Evolutionary conservation across 139 green algal species (phyloP), one percentile per base, ranked within the genome.

Genomic region (Diplosphaera chodatii): DNA sequence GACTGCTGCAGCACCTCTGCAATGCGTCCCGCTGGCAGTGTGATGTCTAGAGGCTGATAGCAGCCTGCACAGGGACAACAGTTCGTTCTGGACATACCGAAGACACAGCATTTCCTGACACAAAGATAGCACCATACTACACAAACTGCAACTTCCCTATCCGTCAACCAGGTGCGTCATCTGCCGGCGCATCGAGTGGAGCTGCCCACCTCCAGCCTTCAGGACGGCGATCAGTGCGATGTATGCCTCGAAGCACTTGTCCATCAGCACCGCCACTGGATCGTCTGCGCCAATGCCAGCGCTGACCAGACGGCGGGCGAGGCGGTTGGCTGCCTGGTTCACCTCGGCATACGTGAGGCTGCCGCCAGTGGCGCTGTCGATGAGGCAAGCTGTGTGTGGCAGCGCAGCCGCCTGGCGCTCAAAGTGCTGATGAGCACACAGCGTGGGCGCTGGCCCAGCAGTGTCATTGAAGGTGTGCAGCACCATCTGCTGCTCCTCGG

Each of bases 91-190:
- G n/a, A n/a, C n/a, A n/a, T n/a, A n/a, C n/a, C n/a, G n/a, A n/a
- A n/a, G n/a, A n/a, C n/a, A n/a, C n/a, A n/a, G n/a, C n/a, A n/a
- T n/a, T n/a, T n/a, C n/a, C n/a, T n/a, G n/a, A n/a, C n/a, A n/a
- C n/a, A n/a, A n/a, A n/a, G n/a, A n/a, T n/a, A n/a, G n/a, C n/a
- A n/a, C n/a, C n/a, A n/a, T n/a, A n/a, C n/a, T n/a, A n/a, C n/a
- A n/a, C n/a, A n/a, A n/a, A n/a, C n/a, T n/a, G n/a, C n/a, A n/a
- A n/a, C n/a, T n/a, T n/a, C n/a, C n/a, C n/a, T n/a, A n/a, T n/a
- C n/a, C n/a, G 63, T 87, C 87, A 8, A 31, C 27, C 21, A 83
- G 80, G 72, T 88, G 79, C 73, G 89, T 75, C n/a, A n/a, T n/a
- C n/a, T n/a, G n/a, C n/a, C n/a, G n/a, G n/a, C n/a, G n/a, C n/a